These are phyloP conservation scores for Henckelia pumila DNA, from an alignment of 257 asterid species.

Conservation along the genomic window DNA sequence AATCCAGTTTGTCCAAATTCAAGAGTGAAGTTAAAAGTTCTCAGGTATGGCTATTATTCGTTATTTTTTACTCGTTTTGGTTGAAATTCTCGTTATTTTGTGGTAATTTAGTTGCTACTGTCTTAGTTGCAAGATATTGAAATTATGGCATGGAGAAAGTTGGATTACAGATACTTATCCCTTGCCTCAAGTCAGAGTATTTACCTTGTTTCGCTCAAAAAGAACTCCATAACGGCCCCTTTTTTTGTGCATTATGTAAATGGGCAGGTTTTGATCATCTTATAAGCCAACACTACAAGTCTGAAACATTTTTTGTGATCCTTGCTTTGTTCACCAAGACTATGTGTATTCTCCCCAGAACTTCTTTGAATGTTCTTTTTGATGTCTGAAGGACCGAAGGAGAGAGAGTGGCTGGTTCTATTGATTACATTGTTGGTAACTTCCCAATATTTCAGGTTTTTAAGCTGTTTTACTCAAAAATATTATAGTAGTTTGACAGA, in stretches of 20 bases:
- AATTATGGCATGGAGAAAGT: background rate
- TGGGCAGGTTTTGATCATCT: background rate
- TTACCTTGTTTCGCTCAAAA: no score
- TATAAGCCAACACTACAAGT: background rate
- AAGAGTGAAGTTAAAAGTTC: slow-evolving; percentile 78
- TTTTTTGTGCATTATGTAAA: no score
- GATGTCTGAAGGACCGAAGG: background rate
- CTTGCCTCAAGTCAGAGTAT: background rate
- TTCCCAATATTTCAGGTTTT: background rate
- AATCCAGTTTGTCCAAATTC: slow-evolving; percentile 72
- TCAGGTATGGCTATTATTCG: slow-evolving; percentile 49
- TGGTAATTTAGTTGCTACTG: background rate
- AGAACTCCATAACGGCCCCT: no score
- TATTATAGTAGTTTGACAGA: background rate
- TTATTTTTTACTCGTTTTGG: background rate
- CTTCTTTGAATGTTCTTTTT: no score
- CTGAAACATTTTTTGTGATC: background rate
- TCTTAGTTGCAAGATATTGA: background rate
- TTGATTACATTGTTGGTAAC: background rate
- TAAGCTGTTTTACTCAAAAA: background rate
- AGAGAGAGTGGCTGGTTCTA: background rate
- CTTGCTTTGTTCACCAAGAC: background rate
- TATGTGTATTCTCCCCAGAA: background rate
- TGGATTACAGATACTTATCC: background rate
- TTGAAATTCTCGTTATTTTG: slow-evolving; percentile 2